phyloP scores from a whole-genome alignment of 2,329 filamentous ascomycete species.

The Trichoderma atroviride region DNA sequence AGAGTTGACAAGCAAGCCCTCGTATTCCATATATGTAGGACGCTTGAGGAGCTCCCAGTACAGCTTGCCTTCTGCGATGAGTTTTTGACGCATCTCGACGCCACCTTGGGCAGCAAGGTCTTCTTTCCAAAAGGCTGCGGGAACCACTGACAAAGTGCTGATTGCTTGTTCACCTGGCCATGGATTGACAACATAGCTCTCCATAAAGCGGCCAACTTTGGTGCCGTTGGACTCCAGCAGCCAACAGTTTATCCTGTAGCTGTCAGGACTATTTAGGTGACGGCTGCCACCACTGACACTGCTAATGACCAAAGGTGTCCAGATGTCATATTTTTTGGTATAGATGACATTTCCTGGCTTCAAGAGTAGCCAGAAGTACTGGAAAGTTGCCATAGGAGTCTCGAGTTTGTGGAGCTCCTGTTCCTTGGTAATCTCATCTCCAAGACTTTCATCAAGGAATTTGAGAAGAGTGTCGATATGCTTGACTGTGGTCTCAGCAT shows the following conservation, averaged over 20 bases:
- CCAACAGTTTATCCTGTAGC: conserved; percentile 46
- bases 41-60: conserved; percentile 52
- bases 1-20: conserved; percentile 45
- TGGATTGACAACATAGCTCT: conserved; percentile 40
- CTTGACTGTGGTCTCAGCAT: conserved; percentile 43
- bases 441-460: conserved; percentile 47
- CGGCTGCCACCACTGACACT: conserved; percentile 33
- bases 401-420: conserved; percentile 43
- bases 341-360: conserved; percentile 52
- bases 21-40: conserved; percentile 51
- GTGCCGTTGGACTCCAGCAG: conserved; percentile 42
- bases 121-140: conserved; percentile 47
- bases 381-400: conserved; percentile 48
- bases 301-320: conserved; percentile 48
- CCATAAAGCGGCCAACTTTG: conserved; percentile 44
- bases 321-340: conserved; percentile 43
- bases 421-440: conserved; percentile 45
- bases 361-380: conserved; percentile 51
- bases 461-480: conserved; percentile 51
- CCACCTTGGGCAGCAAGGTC: conserved; percentile 38
- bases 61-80: conserved; percentile 46
- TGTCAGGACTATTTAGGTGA: conserved; percentile 24
- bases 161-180: conserved; percentile 52
- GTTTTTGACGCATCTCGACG: conserved; percentile 42
- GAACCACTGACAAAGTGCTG: conserved; percentile 45